phyloP scores from a whole-genome alignment of 2,329 filamentous ascomycete species.

The Beauveria sp. region DNA sequence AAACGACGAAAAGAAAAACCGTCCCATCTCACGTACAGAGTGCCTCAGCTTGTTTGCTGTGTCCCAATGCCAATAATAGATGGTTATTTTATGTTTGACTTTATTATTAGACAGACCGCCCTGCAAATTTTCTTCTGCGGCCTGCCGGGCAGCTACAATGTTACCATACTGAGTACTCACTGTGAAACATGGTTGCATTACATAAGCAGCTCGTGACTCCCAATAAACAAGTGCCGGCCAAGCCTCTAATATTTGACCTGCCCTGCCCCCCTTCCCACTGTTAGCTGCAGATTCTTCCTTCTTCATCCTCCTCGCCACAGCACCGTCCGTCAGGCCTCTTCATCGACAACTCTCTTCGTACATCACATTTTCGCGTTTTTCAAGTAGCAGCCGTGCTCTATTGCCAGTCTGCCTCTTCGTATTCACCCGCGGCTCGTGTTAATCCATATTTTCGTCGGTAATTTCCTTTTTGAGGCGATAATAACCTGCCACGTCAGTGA shows the following conservation, averaged over 20 bases:
- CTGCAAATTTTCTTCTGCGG: background rate
- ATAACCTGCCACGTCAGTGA: constrained; percentile 7
- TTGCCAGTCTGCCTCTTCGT: constrained; percentile 8
- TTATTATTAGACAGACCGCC: background rate
- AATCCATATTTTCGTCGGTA: background rate
- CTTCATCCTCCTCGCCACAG: background rate
- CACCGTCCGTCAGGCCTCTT: background rate
- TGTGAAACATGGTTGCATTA: background rate
- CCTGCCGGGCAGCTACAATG: background rate
- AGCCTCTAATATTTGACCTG: background rate
- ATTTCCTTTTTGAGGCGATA: constrained; percentile 1
- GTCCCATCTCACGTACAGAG: background rate
- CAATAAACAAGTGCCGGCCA: background rate
- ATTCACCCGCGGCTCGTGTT: constrained; percentile 8
- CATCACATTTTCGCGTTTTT: background rate
- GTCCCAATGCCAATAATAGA: too few relatives aligned
- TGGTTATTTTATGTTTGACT: too few relatives aligned
- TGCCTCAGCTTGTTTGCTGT: background rate
- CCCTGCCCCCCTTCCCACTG: background rate
- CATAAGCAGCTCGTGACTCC: constrained; percentile 2
- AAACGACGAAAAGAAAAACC: background rate
- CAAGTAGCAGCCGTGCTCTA: constrained; percentile 1
- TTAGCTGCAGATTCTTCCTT: background rate
- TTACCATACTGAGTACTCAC: background rate
- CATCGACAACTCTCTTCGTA: constrained; percentile 3